A percentile compares a stretch with the other conserved stretches of the same genome.
Conservation (phyloP, 2,329 filamentous ascomycete genomes). For the Fusarium sp. region DNA sequence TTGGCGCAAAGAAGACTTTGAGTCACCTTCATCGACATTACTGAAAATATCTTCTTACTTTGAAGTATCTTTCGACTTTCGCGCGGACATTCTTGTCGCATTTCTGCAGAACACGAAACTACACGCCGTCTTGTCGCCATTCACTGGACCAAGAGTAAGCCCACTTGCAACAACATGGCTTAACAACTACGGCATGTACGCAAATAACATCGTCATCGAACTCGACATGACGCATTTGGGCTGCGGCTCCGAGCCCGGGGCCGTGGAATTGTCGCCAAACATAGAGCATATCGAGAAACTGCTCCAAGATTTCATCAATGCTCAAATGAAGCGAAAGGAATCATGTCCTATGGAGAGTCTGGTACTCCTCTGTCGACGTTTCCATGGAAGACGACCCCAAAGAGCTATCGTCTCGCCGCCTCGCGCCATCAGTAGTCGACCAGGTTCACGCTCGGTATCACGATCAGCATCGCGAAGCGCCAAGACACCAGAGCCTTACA, state of each 20-base stretch:
- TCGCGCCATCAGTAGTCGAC: constrained; percentile 15
- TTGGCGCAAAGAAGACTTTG: constrained; percentile 51
- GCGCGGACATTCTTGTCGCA: constrained; percentile 49
- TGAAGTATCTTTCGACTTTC: constrained; percentile 48
- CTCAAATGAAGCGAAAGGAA: constrained; percentile 34
- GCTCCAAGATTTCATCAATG: constrained; percentile 43
- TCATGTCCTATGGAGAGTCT: constrained; percentile 43
- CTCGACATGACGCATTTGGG: constrained; percentile 53
- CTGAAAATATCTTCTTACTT: constrained; percentile 40
- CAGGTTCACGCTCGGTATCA: constrained; percentile 15
- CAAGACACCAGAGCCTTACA: constrained; percentile 14
- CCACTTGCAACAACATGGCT: constrained; percentile 51
- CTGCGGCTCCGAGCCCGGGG: constrained; percentile 43
- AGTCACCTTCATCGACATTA: constrained; percentile 42
- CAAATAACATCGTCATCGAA: constrained; percentile 52
- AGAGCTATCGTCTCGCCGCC: neutral
- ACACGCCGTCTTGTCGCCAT: constrained; percentile 53
- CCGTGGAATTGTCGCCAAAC: constrained; percentile 38
- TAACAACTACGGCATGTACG: constrained; percentile 48
- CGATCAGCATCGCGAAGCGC: constrained; percentile 10
- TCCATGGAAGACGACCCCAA: constrained; percentile 40
- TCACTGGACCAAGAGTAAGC: constrained; percentile 44
- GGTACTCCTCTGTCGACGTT: constrained; percentile 49
- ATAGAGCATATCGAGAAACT: constrained; percentile 40
- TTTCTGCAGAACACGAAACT: constrained; percentile 50